These are phyloP conservation scores for Fusarium mexicanum DNA, from an alignment of 2,329 filamentous ascomycete genomes.

Conservation along the genomic window DNA sequence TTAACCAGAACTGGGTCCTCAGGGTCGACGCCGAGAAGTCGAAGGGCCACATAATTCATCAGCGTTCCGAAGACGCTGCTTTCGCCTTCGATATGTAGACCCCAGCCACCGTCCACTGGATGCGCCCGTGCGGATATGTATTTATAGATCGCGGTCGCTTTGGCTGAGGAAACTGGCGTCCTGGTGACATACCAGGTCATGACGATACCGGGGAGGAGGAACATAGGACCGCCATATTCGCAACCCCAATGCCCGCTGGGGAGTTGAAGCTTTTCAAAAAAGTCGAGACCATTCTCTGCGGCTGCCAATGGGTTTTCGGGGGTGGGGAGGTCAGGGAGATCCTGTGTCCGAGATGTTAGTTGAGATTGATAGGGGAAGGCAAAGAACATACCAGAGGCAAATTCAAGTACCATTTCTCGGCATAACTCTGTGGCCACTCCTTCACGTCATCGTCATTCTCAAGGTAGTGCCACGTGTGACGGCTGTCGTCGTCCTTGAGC, in stretches of 20 bases:
- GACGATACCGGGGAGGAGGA: constrained; percentile 86
- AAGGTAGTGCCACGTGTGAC: constrained; percentile 95
- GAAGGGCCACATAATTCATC: constrained; percentile 85
- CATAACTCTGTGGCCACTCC: constrained; percentile 84
- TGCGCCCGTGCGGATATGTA: constrained; percentile 89
- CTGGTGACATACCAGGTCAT: constrained; percentile 90
- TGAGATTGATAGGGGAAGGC: neutral
- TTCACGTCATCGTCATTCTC: constrained; percentile 74
- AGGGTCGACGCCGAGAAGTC: constrained; percentile 82
- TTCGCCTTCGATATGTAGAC: constrained; percentile 92
- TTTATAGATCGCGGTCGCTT: constrained; percentile 88
- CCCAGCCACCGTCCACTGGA: constrained; percentile 94
- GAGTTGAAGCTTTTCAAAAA: constrained; percentile 90
- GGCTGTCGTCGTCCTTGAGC: constrained; percentile 80
- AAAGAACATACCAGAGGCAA: constrained; percentile 73
- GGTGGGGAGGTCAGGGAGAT: constrained; percentile 75
- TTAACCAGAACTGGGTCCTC: constrained; percentile 88
- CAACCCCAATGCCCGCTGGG: constrained; percentile 94
- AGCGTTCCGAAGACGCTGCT: constrained; percentile 90
- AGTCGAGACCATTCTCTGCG: constrained; percentile 83
- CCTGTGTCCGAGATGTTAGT: constrained; percentile 58
- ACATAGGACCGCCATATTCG: constrained; percentile 98
- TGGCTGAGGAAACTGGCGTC: constrained; percentile 82
- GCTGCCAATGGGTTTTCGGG: constrained; percentile 79
- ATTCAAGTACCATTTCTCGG: constrained; percentile 91